These are phyloP conservation scores for Pleomassaria siparia DNA, from an alignment of 2,329 filamentous ascomycete species.

Conservation along the genomic window DNA sequence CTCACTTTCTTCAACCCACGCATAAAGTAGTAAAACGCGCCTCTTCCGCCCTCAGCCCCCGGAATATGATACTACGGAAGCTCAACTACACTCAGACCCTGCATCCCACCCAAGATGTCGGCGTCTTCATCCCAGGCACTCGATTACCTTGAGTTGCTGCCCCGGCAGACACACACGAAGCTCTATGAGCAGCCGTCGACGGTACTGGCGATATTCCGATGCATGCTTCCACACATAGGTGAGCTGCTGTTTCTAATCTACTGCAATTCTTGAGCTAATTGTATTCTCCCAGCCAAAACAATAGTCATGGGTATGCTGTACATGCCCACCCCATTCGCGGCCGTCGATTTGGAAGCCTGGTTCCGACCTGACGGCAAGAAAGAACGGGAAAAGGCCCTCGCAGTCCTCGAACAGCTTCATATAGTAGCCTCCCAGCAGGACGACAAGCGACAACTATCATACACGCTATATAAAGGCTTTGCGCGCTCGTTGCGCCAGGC, in stretches of 20 bases:
- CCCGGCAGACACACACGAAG: conserved; percentile 84
- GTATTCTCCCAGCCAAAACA: conserved; percentile 69
- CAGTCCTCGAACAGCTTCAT: conserved; percentile 80
- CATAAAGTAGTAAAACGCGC: conserved; percentile 4
- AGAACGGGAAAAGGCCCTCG: conserved; percentile 80
- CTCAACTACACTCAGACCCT: conserved; percentile 16
- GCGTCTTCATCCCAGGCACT: conserved; percentile 64
- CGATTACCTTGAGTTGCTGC: conserved; percentile 91
- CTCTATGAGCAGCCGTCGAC: conserved; percentile 96
- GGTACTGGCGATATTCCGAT: conserved; percentile 90
- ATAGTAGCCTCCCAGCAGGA: conserved; percentile 66
- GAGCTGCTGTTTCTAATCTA: conserved; percentile 18
- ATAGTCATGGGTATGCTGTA: conserved; percentile 96
- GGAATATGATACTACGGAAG: conserved; percentile 39
- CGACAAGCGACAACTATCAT: conserved; percentile 65
- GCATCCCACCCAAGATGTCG: conserved; percentile 52
- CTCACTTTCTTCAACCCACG: neutral
- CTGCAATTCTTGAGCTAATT: conserved; percentile 9
- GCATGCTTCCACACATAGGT: conserved; percentile 94
- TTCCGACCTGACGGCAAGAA: conserved; percentile 71
- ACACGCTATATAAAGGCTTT: conserved; percentile 80
- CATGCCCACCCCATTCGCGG: conserved; percentile 75
- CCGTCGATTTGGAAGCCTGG: conserved; percentile 84
- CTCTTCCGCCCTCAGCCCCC: conserved; percentile 9
- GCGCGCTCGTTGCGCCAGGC: conserved; percentile 80